A percentile compares a stretch with the other conserved stretches of the same genome.
These are phyloP conservation scores for Flaveria robusta DNA, from an alignment of 129 eudicot species.

Conservation along the genomic window DNA sequence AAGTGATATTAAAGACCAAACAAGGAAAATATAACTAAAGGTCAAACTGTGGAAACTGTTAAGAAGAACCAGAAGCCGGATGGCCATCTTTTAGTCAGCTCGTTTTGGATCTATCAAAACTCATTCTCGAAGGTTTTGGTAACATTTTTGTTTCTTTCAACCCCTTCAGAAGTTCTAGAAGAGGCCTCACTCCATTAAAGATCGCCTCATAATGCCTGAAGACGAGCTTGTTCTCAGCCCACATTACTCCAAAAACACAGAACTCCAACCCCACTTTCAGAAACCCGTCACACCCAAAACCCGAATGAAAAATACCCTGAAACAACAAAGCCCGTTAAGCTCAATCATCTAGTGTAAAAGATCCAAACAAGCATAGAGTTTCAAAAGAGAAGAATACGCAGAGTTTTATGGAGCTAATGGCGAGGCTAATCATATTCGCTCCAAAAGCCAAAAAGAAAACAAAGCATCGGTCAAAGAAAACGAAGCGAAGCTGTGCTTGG, in stretches of 20 bases:
- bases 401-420: constrained; percentile 81
- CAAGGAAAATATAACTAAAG: constrained; percentile 46
- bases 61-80: constrained; percentile 77
- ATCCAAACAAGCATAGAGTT: constrained; percentile 86
- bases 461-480: constrained; percentile 90
- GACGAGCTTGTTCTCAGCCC: constrained; percentile 57
- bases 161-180: constrained; percentile 45
- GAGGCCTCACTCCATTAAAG: constrained; percentile 83
- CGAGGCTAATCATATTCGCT: constrained; percentile 68
- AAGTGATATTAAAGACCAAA: constrained; percentile 37
- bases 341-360: constrained; percentile 58
- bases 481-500: constrained; percentile 50
- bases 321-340: constrained; percentile 54
- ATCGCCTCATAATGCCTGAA: constrained; percentile 82
- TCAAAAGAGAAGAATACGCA: constrained; percentile 80
- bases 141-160: constrained; percentile 42
- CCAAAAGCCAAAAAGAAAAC: constrained; percentile 82
- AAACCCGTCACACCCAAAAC: constrained; percentile 56
- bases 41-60: constrained; percentile 38
- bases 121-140: constrained; percentile 58
- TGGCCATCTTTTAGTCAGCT: constrained; percentile 91
- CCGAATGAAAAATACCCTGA: constrained; percentile 52
- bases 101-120: constrained; percentile 60
- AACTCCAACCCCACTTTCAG: constrained; percentile 70
- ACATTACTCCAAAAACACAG: constrained; percentile 61